These are phyloP conservation scores for Sclerotinia trifoliorum DNA, from an alignment of 2,329 filamentous ascomycete genomes.

Conservation along the genomic window DNA sequence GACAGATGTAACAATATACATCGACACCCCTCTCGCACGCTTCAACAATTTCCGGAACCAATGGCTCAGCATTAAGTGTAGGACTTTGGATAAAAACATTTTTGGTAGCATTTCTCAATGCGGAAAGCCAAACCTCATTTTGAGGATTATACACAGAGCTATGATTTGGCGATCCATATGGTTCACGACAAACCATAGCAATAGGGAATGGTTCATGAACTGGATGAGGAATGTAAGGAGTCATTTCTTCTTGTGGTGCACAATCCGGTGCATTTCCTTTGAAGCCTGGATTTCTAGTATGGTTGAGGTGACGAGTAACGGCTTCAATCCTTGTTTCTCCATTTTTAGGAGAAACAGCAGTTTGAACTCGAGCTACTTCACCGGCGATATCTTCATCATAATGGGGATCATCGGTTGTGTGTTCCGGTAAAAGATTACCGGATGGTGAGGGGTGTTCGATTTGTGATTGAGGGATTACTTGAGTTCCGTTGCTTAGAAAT, in stretches of 20 bases:
- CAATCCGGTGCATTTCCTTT: slow-evolving; percentile 54
- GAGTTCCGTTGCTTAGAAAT: slow-evolving; percentile 36
- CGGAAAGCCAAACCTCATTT: slow-evolving; percentile 71
- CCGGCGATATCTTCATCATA: slow-evolving; percentile 61
- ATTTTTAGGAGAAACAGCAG: slow-evolving; percentile 49
- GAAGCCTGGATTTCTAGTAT: slow-evolving; percentile 53
- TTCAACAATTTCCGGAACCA: slow-evolving; percentile 61
- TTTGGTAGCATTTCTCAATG: slow-evolving; percentile 61
- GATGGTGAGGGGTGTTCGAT: slow-evolving; percentile 30
- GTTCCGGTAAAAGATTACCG: slow-evolving; percentile 48
- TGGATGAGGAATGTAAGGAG: slow-evolving; percentile 60
- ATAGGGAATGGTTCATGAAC: slow-evolving; percentile 62
- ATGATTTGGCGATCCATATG: slow-evolving; percentile 64
- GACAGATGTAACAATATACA: slow-evolving; percentile 69
- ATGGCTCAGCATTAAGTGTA: slow-evolving; percentile 69
- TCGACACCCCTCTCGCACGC: slow-evolving; percentile 67
- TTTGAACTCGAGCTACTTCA: slow-evolving; percentile 63
- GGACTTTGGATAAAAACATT: slow-evolving; percentile 77
- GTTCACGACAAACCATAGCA: slow-evolving; percentile 67
- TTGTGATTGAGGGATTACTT: slow-evolving; percentile 28
- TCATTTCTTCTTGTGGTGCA: slow-evolving; percentile 56
- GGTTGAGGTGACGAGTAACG: slow-evolving; percentile 65
- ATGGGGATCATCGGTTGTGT: slow-evolving; percentile 58
- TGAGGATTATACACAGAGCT: slow-evolving; percentile 64
- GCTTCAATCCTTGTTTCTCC: slow-evolving; percentile 57